Evolutionary conservation across 108 stramenopile species (phyloP).

Genomic region (Hondaea fermentalgiana): DNA sequence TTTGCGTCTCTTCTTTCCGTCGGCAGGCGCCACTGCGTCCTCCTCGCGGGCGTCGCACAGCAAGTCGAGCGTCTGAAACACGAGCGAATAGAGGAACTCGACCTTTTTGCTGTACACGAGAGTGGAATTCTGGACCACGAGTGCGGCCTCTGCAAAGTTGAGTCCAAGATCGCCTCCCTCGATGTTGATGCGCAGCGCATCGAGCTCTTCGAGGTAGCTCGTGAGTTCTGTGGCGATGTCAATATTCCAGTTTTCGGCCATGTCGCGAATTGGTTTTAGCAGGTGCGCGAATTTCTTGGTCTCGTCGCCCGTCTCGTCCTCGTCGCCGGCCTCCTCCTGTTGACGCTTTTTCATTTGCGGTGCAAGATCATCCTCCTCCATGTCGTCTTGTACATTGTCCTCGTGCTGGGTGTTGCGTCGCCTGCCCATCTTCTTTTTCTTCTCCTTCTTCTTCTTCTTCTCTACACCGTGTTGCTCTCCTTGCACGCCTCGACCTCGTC

Average conservation of each 20-base stretch:
- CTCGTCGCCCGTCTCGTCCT: not conserved
- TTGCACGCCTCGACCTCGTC: too few species aligned
- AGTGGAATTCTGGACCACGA: slow-evolving; percentile 71
- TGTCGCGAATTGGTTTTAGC: slow-evolving; percentile 77
- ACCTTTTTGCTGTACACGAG: slow-evolving; percentile 81
- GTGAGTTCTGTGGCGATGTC: slow-evolving; percentile 80
- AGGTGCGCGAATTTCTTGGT: slow-evolving; percentile 1
- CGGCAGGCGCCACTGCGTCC: not conserved
- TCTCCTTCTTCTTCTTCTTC: too few species aligned
- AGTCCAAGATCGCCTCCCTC: slow-evolving; percentile 45
- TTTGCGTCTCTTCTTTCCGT: not conserved
- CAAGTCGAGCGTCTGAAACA: slow-evolving; percentile 57
- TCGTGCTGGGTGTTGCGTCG: too few species aligned
- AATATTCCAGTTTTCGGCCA: slow-evolving; percentile 86
- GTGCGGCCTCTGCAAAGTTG: slow-evolving; percentile 88
- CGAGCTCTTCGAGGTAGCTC: slow-evolving; percentile 60
- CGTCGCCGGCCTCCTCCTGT: too few species aligned
- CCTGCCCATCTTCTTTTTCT: too few species aligned
- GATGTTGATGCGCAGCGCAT: slow-evolving; percentile 35
- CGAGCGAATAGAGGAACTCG: slow-evolving; percentile 80
- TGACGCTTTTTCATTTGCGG: too few species aligned
- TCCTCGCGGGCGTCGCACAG: not conserved
- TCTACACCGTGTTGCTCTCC: too few species aligned
- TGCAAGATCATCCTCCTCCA: too few species aligned
- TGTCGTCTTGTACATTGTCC: too few species aligned